These are phyloP conservation scores for Dendrothele bispora DNA, from an alignment of 768 basidiomycete species.

Conservation along the genomic window DNA sequence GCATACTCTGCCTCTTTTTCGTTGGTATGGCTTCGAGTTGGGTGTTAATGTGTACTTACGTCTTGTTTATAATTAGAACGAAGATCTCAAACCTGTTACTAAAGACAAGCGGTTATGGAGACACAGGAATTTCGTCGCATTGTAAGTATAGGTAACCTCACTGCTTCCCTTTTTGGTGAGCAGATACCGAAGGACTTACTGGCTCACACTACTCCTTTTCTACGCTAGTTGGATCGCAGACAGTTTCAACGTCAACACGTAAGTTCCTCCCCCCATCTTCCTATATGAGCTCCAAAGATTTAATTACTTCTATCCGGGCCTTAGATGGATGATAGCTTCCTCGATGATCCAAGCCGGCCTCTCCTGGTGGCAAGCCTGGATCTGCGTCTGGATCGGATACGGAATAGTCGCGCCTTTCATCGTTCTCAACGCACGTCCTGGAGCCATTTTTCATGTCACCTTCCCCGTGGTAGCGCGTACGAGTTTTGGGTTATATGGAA, in stretches of 20 bases:
- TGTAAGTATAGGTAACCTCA: constrained; percentile 4
- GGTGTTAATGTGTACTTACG: background rate
- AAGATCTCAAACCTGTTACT: constrained; percentile 9
- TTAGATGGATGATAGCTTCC: constrained; percentile 75
- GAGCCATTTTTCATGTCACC: constrained; percentile 74
- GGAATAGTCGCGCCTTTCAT: constrained; percentile 67
- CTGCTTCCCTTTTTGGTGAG: background rate
- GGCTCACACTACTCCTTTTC: constrained; percentile 3
- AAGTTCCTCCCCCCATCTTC: constrained; percentile 24
- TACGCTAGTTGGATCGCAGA: constrained; percentile 72
- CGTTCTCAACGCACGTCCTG: constrained; percentile 74
- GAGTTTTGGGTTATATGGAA: constrained; percentile 79
- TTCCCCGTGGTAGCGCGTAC: constrained; percentile 75
- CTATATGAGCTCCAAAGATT: background rate
- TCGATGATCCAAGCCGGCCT: constrained; percentile 73
- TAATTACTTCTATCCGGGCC: too few relatives aligned
- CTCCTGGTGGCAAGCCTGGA: constrained; percentile 86
- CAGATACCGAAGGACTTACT: background rate
- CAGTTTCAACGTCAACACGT: constrained; percentile 79
- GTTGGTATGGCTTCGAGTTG: too few relatives aligned
- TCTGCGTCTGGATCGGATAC: constrained; percentile 72
- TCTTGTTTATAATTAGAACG: background rate
- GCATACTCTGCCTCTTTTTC: too few relatives aligned
- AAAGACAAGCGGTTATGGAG: constrained; percentile 9
- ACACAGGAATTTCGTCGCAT: constrained; percentile 8